phyloP scores from a whole-genome alignment of 768 basidiomycete genomes.

The Rhizopogon salebrosus region DNA sequence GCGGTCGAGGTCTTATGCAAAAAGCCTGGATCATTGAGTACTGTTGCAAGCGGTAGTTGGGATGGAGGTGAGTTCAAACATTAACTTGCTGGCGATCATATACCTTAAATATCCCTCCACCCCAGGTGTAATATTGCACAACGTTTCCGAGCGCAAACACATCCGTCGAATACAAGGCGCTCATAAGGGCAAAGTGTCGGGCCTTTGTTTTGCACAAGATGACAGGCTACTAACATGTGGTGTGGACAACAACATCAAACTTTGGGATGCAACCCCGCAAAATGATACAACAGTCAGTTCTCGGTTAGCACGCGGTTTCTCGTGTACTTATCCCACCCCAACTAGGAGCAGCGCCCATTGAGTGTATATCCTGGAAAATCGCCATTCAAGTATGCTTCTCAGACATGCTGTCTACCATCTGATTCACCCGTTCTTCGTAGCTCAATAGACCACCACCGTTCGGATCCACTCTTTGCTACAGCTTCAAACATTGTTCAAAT shows the following conservation, averaged over 20 bases:
- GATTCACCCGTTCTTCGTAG: conserved; percentile 32
- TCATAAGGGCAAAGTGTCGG: conserved; percentile 84
- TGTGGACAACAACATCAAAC: conserved; percentile 75
- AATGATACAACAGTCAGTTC: conserved; percentile 35
- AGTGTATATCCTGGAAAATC: conserved; percentile 80
- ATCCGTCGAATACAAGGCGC: conserved; percentile 58
- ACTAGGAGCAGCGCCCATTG: conserved; percentile 49
- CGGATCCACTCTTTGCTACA: conserved; percentile 87
- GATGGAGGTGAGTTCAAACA: conserved; percentile 75
- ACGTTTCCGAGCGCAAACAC: conserved; percentile 55
- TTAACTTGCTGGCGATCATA: not conserved
- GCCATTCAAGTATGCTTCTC: conserved; percentile 71
- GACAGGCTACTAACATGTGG: conserved; percentile 73
- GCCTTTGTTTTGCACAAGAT: conserved; percentile 66
- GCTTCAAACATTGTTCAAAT: conserved; percentile 91
- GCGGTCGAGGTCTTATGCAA: conserved; percentile 84
- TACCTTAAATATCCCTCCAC: not conserved
- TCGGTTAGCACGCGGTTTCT: not conserved
- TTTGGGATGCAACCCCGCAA: conserved; percentile 56
- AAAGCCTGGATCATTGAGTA: conserved; percentile 66
- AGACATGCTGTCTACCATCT: not conserved
- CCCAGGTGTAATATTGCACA: conserved; percentile 81
- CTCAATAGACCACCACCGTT: conserved; percentile 90
- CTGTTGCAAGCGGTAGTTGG: conserved; percentile 89
- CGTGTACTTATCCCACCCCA: conserved; percentile 8